These are phyloP conservation scores for Emmonsiellopsis sp. DNA, from an alignment of 2,329 filamentous ascomycete genomes.

Conservation along the genomic window DNA sequence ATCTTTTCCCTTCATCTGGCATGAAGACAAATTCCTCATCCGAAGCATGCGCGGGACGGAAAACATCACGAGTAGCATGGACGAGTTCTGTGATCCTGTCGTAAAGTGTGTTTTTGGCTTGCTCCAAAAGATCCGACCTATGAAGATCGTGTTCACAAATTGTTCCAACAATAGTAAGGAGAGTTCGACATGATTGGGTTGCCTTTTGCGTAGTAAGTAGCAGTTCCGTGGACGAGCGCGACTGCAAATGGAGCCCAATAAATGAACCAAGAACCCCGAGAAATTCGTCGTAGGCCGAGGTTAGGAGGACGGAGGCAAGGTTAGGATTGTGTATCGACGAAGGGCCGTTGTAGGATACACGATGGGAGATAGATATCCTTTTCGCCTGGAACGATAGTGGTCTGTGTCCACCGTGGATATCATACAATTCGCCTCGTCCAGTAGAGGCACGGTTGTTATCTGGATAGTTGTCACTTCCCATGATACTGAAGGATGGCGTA, in stretches of 20 bases:
- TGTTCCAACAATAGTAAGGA: slow-evolving; percentile 71
- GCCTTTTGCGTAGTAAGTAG: slow-evolving; percentile 75
- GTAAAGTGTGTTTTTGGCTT: slow-evolving; percentile 68
- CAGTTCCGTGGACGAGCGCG: slow-evolving; percentile 78
- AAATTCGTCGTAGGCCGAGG: slow-evolving; percentile 74
- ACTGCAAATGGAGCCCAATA: slow-evolving; percentile 86
- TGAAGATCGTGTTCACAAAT: slow-evolving; percentile 70
- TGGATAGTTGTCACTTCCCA: neutral
- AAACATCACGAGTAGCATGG: slow-evolving; percentile 68
- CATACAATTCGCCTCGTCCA: slow-evolving; percentile 1
- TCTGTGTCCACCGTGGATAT: slow-evolving; percentile 20
- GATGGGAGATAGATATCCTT: slow-evolving; percentile 54
- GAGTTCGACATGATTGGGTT: slow-evolving; percentile 67
- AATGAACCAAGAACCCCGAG: slow-evolving; percentile 87
- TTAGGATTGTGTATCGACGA: slow-evolving; percentile 58
- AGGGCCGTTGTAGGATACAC: slow-evolving; percentile 65
- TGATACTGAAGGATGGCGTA: neutral
- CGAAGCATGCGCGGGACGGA: slow-evolving; percentile 58
- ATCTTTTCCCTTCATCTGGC: slow-evolving; percentile 65
- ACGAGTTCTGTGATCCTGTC: slow-evolving; percentile 72
- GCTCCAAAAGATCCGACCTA: slow-evolving; percentile 56
- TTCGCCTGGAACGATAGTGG: slow-evolving; percentile 33
- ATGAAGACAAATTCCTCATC: slow-evolving; percentile 69
- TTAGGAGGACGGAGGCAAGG: slow-evolving; percentile 75
- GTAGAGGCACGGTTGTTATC: slow-evolving; percentile 20